Evolutionary conservation across 495 filamentous ascomycete species (phyloP).

Genomic region (Aspergillus olivimuriae): DNA sequence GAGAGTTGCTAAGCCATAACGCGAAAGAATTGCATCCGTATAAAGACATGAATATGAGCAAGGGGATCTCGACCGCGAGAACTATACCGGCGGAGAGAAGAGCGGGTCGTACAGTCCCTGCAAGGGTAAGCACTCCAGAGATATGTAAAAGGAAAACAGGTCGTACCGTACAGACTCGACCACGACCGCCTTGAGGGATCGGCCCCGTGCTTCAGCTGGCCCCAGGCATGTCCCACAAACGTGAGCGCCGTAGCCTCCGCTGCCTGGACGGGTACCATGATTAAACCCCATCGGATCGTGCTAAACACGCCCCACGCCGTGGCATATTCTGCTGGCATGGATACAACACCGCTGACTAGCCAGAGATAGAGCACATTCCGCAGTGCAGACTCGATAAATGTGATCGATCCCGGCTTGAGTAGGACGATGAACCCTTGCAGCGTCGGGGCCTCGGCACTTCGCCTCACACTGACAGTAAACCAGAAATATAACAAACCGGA

Average conservation of each 20-base stretch:
- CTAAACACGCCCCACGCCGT: constrained; percentile 74
- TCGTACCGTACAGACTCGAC: too few species aligned
- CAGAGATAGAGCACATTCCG: constrained; percentile 69
- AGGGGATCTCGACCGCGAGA: constrained; percentile 51
- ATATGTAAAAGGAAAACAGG: too few species aligned
- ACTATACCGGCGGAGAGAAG: constrained; percentile 45
- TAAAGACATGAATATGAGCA: constrained; percentile 57
- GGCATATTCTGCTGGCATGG: constrained; percentile 56
- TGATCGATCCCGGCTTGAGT: constrained; percentile 48
- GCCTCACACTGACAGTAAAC: constrained; percentile 26
- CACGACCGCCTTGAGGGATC: too few species aligned
- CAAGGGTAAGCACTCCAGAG: too few species aligned
- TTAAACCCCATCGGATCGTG: constrained; percentile 71
- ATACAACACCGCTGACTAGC: constrained; percentile 59
- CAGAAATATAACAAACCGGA: constrained; percentile 54
- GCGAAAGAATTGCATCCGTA: constrained; percentile 55
- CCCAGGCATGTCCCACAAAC: constrained; percentile 64
- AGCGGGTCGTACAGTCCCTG: constrained; percentile 49
- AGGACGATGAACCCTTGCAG: constrained; percentile 44
- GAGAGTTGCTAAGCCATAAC: constrained; percentile 48
- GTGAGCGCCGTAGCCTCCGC: constrained; percentile 58
- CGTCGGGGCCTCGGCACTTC: constrained; percentile 4
- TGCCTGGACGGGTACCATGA: constrained; percentile 69
- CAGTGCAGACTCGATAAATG: constrained; percentile 57
- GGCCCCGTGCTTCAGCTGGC: too few species aligned